A percentile compares a stretch with the other conserved stretches of the same genome.
Conservation (phyloP, 257 asterid species). For the Solanum dulcamara region DNA sequence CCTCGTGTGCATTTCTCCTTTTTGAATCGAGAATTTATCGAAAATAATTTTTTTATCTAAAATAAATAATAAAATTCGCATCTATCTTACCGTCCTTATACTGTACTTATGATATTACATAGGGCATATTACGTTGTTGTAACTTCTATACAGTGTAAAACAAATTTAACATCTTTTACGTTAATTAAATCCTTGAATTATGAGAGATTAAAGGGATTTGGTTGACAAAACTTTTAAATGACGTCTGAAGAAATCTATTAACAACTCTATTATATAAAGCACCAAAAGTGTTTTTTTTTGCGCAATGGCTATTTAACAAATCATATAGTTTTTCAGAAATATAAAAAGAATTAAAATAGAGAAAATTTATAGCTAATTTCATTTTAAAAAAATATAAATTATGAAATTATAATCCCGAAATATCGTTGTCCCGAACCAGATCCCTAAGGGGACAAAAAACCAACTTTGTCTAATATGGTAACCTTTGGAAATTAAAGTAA, state of each 20-base stretch:
- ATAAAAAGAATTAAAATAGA: neutral
- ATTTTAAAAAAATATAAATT: neutral
- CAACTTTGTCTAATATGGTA: slow-evolving; percentile 1
- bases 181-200: neutral
- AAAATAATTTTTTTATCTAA: neutral
- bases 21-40: neutral
- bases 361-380: neutral
- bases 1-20: neutral
- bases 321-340: neutral
- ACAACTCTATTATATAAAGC: neutral
- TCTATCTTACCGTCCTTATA: too few relatives aligned
- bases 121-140: too few relatives aligned
- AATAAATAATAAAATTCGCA: neutral
- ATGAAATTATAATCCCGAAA: neutral
- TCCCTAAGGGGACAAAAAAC: neutral
- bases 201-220: neutral
- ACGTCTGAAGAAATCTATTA: neutral
- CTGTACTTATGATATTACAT: too few relatives aligned
- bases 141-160: too few relatives aligned
- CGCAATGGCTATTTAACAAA: neutral
- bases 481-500: neutral
- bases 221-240: neutral
- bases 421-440: neutral
- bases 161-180: too few relatives aligned
- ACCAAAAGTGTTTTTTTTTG: neutral